Evolutionary conservation across 2,329 filamentous ascomycete genomes (phyloP), one percentile per base, ranked within the genome.

Genomic region (Colletotrichum sp.): DNA sequence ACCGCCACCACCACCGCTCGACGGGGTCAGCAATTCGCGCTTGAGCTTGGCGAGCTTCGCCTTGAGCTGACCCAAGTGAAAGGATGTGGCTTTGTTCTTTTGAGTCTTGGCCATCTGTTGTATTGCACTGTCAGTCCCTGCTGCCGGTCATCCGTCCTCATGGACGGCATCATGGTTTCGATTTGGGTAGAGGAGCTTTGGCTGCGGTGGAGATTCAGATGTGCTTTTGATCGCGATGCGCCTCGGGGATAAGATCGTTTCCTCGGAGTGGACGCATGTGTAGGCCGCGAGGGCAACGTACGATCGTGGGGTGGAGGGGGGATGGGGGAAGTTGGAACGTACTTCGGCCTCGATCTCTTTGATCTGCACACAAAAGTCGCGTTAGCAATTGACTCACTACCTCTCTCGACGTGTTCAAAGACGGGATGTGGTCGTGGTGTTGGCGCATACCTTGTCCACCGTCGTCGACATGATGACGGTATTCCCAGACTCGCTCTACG

Each of bases 21-120:
- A 90, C 25, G 97, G 97, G 57, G 95, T 98, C 80, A 99, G 90
- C 66, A 99, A 92, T 87, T 99, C 97, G 84, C 95, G 93, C 90
- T 98, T 99, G 82, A 99, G 90, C 89, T 99, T 99, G 64, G 97
- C 96, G 83, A 99, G 92, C 88, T 99, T 99, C 79, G 97, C 97
- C 88, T 99, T 99, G 80, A 99, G 89, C 88, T 99, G 96, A 87
- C 95, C 96, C 86, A 98, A 89, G 91, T 98, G 96, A 86, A 93
- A 98, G 65, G 95, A 96, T 15, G 96, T 98, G 70, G 94, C 95
- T 89, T 98, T 98, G 87, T 98, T 98, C 89, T 98, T 98, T 86
- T 99, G 96, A 83, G 96, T 98, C 88, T 92, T 92, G 89, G 96
- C 95, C 96, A 98, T 98, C 93, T 96, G 79, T 81, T 75, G 65